phyloP scores from a whole-genome alignment of 2,329 filamentous ascomycete species.

The Cladosporium sp. region DNA sequence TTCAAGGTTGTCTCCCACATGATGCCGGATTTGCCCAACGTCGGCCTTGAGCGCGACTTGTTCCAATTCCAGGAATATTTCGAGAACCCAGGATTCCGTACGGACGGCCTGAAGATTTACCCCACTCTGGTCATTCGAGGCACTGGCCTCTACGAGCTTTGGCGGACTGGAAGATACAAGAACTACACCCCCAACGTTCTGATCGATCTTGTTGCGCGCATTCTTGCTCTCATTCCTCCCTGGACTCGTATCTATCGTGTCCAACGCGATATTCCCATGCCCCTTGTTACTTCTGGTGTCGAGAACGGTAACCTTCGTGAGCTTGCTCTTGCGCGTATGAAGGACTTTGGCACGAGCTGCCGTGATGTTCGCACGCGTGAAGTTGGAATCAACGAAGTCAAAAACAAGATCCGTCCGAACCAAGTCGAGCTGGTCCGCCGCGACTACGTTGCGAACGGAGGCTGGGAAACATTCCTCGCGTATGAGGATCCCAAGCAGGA shows the following conservation, averaged over 20 bases:
- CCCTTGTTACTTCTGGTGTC: conserved; percentile 94
- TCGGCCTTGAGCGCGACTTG: conserved; percentile 95
- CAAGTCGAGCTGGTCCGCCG: conserved; percentile 92
- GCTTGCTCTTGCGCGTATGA: conserved; percentile 93
- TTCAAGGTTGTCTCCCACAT: conserved; percentile 99
- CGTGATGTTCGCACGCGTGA: conserved; percentile 94
- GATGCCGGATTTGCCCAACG: conserved; percentile 98
- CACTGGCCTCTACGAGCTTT: conserved; percentile 93
- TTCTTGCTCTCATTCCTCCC: conserved; percentile 87
- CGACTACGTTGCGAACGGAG: conserved; percentile 92
- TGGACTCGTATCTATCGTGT: conserved; percentile 99
- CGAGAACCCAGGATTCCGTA: conserved; percentile 91
- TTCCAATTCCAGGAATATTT: conserved; percentile 98
- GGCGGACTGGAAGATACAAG: conserved; percentile 94
- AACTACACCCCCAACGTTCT: conserved; percentile 98
- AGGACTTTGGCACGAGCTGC: conserved; percentile 96
- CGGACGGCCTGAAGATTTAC: conserved; percentile 96
- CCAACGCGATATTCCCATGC: conserved; percentile 99
- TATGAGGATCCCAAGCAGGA: conserved; percentile 99
- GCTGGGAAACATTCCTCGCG: conserved; percentile 97
- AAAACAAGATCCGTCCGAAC: conserved; percentile 95
- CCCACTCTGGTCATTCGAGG: conserved; percentile 95
- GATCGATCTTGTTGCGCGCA: conserved; percentile 93
- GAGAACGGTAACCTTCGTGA: conserved; percentile 97
- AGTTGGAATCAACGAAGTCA: conserved; percentile 98